phyloP scores from a whole-genome alignment of 495 filamentous ascomycete genomes.

The Xylaria venustula region DNA sequence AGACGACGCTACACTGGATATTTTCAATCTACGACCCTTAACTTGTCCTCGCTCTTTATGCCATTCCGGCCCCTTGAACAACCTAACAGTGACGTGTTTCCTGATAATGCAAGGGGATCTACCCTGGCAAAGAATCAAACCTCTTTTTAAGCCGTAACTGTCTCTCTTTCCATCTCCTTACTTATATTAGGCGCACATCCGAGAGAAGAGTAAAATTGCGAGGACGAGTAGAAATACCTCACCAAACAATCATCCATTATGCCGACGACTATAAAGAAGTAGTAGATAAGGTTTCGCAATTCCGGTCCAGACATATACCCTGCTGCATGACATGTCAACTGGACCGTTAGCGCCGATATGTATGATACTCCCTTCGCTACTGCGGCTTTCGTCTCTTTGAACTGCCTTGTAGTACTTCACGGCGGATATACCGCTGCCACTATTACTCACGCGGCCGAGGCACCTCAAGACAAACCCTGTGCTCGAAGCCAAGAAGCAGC shows the following conservation, averaged over 20 bases:
- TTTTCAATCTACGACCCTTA: too few relatives aligned
- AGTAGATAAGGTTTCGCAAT: constrained; percentile 10
- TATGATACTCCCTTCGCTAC: not conserved
- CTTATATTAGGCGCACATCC: too few relatives aligned
- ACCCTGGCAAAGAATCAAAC: too few relatives aligned
- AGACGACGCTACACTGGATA: too few relatives aligned
- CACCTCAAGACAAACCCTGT: not conserved
- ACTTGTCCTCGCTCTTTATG: too few relatives aligned
- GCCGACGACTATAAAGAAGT: not conserved
- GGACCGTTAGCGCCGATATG: constrained; percentile 11
- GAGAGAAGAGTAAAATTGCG: too few relatives aligned
- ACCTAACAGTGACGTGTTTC: too few relatives aligned
- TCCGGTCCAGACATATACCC: constrained; percentile 6
- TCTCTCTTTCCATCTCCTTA: too few relatives aligned
- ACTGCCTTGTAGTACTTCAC: constrained; percentile 1
- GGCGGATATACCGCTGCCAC: constrained; percentile 14
- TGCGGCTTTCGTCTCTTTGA: not conserved
- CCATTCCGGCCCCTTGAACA: too few relatives aligned
- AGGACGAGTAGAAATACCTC: not conserved
- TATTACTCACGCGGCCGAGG: constrained; percentile 8
- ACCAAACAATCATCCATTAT: too few relatives aligned
- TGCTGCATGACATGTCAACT: constrained; percentile 6
- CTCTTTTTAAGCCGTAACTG: too few relatives aligned
- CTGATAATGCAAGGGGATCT: too few relatives aligned
- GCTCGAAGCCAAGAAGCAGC: constrained; percentile 6